These are phyloP conservation scores for Ziziphus jujuba DNA, from an alignment of 306 rosid species.

Conservation along the genomic window DNA sequence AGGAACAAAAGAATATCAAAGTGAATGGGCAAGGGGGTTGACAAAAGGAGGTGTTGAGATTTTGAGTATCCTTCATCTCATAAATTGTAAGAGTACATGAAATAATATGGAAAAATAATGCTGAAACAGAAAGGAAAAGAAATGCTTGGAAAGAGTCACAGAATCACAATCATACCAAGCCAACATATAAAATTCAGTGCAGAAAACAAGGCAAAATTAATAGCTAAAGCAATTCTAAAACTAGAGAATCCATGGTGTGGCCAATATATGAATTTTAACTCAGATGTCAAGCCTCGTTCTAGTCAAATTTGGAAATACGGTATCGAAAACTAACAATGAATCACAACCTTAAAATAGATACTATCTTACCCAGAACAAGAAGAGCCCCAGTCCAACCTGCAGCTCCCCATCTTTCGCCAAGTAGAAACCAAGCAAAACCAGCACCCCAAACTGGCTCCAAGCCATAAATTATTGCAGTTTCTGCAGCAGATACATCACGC, in stretches of 20 bases:
- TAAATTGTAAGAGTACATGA: background rate
- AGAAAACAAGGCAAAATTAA: background rate
- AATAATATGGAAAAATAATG: no score
- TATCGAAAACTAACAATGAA: background rate
- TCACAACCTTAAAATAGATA: background rate
- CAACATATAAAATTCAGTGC: no score
- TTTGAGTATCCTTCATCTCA: background rate
- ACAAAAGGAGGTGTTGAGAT: no score
- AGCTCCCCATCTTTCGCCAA: constrained; percentile 80
- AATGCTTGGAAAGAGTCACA: no score
- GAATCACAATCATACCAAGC: no score
- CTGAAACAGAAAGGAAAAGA: background rate
- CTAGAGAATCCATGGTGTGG: no score
- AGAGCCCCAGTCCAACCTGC: constrained; percentile 81
- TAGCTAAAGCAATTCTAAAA: background rate
- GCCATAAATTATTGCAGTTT: constrained; percentile 72
- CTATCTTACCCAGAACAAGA: constrained; percentile 55
- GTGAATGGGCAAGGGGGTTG: no score
- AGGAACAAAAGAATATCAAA: no score
- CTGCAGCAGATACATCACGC: constrained; percentile 74
- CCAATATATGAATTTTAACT: background rate
- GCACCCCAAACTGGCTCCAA: constrained; percentile 90
- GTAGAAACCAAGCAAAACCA: constrained; percentile 74
- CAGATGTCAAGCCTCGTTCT: background rate
- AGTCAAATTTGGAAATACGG: background rate